phyloP scores from a whole-genome alignment of 352 stramenopile species.

The Phytophthora nicotianae region DNA sequence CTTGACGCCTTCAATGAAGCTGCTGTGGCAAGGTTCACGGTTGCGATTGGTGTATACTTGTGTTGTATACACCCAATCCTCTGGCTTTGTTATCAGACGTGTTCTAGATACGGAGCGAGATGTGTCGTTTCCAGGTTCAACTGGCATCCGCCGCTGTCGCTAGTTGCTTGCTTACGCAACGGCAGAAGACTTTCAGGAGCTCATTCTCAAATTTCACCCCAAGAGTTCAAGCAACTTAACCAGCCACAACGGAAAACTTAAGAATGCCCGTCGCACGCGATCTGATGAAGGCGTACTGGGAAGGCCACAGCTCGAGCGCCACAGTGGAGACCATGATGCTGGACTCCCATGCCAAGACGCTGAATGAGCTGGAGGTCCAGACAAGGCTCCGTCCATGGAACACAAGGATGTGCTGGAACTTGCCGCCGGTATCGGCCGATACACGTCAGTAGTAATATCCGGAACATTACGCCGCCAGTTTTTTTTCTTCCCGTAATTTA shows the following conservation, averaged over 20 bases:
- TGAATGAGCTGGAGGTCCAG: conserved; percentile 70
- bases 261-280: conserved; percentile 58
- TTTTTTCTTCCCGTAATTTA: no score
- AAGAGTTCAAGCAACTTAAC: conserved; percentile 14
- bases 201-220: conserved; percentile 20
- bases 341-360: conserved; percentile 68
- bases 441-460: conserved; percentile 45
- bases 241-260: not conserved
- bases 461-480: no score
- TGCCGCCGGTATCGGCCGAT: conserved; percentile 68
- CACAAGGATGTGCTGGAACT: conserved; percentile 75
- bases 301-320: conserved; percentile 58
- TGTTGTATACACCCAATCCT: conserved; percentile 21
- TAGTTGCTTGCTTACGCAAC: conserved; percentile 9
- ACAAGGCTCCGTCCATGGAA: conserved; percentile 59
- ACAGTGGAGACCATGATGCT: conserved; percentile 87
- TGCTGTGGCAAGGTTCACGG: conserved; percentile 9
- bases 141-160: not conserved
- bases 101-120: conserved; percentile 11
- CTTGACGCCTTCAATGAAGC: not conserved
- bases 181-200: not conserved
- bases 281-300: conserved; percentile 83
- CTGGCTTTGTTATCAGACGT: conserved; percentile 13
- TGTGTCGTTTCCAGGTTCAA: conserved; percentile 7
- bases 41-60: conserved; percentile 21